Evolutionary conservation across 345 rosid species (phyloP).

Genomic region (Pseudoturritis turrita): DNA sequence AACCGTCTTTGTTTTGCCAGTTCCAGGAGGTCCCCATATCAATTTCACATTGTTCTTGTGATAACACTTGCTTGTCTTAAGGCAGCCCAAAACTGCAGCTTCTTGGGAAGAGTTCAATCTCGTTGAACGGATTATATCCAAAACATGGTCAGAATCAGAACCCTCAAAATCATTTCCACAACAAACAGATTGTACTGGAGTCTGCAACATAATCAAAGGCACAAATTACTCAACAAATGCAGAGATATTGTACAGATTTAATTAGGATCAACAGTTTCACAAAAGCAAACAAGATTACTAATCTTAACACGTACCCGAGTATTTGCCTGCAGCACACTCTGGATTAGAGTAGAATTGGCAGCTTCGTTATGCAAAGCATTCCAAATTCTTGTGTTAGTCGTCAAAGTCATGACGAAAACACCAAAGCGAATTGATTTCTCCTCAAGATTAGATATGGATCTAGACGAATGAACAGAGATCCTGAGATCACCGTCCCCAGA

Average conservation of each 20-base stretch:
- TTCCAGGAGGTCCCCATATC: slow-evolving; percentile 57
- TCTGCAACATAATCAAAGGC: slow-evolving; percentile 1
- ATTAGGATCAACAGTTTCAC: no score
- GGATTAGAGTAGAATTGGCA: slow-evolving; percentile 8
- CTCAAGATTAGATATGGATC: neutral
- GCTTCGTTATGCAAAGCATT: slow-evolving; percentile 28
- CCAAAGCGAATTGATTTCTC: neutral
- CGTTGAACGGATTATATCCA: slow-evolving; percentile 8
- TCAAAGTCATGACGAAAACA: slow-evolving; percentile 32
- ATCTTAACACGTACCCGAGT: slow-evolving; percentile 2
- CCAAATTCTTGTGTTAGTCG: slow-evolving; percentile 40
- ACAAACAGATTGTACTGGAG: neutral
- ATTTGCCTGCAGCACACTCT: slow-evolving; percentile 26
- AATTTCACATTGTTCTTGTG: slow-evolving; percentile 33
- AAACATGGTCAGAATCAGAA: slow-evolving; percentile 9
- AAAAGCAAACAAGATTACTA: neutral
- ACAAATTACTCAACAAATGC: neutral
- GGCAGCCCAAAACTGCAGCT: slow-evolving; percentile 28
- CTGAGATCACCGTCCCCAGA: neutral
- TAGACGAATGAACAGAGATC: slow-evolving; percentile 26
- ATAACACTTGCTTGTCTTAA: neutral
- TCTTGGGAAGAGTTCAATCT: slow-evolving; percentile 34
- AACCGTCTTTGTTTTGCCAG: slow-evolving; percentile 43
- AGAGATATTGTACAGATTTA: no score
- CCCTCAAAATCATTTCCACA: neutral